Evolutionary conservation across 2,329 filamentous ascomycete genomes (phyloP), one percentile per base, ranked within the genome.

Genomic region (Leptodontidium sp.): DNA sequence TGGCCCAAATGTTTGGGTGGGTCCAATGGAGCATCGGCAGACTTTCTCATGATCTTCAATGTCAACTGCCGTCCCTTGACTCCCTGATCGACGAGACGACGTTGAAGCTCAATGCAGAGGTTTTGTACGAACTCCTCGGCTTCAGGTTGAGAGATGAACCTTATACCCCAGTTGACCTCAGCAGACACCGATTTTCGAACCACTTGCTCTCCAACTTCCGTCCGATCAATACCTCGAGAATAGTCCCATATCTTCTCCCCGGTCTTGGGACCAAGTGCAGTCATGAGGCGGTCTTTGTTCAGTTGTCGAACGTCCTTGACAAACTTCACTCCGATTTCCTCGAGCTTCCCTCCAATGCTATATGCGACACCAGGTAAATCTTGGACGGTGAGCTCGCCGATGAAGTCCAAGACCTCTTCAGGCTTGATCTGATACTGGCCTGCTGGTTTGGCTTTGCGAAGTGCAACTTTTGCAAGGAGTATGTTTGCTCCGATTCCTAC

Each of bases 101-200:
- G 91, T 74, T 94, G 90, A 7, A 99, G 82, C 79, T 99, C 96
- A 66, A 90, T 90, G 77, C 93, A 96, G 0, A 99, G 83, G 72
- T 93, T 96, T 70, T 88, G 84, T 38, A 98, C 86, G 78, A 99
- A 99, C 72, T 97, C 93, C 68, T 98, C 95, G 0, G 94, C 94
- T 80, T 99, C 95, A n/a, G 88, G 86, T 76, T 98, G 93, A 69
- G 87, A 97, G 73, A 96, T 89, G 78, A 99, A 99, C 6, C 96
- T 90, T 66, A 99, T 97, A 2, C 97, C 96, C 96, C 96, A 99
- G 75, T 96, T 99, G 71, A 99, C 93, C 78, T 99, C 96, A 0
- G 95, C 95, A 1, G 96, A 98, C 0, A 99, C 93, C 0, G 95
- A 98, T 78, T 98, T 99, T 65, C 96, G 90, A 17, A 93, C 84